These are phyloP conservation scores for Asterophora lycoperdoides DNA, from an alignment of 768 basidiomycete species.

Conservation along the genomic window DNA sequence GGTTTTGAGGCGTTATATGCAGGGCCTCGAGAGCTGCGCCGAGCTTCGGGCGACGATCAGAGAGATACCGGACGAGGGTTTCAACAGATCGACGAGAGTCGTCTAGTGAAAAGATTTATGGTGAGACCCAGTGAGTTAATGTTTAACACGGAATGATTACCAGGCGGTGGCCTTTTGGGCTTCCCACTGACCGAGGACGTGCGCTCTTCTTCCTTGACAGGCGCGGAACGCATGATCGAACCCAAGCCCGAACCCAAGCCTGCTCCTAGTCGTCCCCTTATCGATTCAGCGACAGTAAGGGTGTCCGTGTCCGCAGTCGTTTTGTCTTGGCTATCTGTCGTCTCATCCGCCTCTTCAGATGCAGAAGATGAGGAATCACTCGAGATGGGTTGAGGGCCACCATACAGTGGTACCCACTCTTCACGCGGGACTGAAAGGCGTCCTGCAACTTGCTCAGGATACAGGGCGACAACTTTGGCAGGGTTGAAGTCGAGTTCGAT, in stretches of 20 bases:
- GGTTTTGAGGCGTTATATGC: conserved; percentile 58
- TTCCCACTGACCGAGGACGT: conserved; percentile 43
- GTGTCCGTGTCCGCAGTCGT: conserved; percentile 31
- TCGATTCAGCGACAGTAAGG: conserved; percentile 32
- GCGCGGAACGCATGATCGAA: conserved; percentile 37
- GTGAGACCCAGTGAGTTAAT: neutral
- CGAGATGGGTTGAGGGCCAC: conserved; percentile 50
- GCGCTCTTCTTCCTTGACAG: conserved; percentile 64
- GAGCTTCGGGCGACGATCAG: conserved; percentile 87
- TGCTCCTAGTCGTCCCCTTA: conserved; percentile 40
- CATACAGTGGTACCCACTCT: conserved; percentile 79
- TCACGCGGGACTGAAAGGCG: conserved; percentile 65
- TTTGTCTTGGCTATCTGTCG: conserved; percentile 18
- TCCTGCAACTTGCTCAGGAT: conserved; percentile 78
- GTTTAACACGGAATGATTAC: conserved; percentile 19
- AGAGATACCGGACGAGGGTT: conserved; percentile 80
- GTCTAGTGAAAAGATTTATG: conserved; percentile 32
- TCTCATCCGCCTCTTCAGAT: conserved; percentile 21
- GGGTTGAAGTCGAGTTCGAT: conserved; percentile 88
- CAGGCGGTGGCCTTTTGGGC: conserved; percentile 28
- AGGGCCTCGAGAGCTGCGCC: conserved; percentile 69
- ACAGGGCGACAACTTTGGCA: conserved; percentile 88
- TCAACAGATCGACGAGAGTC: conserved; percentile 74
- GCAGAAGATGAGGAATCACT: conserved; percentile 26
- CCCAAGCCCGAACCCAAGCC: conserved; percentile 57